A percentile compares a stretch with the other conserved stretches of the same genome.
phyloP scores from a whole-genome alignment of 768 basidiomycete genomes.

The Cystofilobasidium bisporidii region DNA sequence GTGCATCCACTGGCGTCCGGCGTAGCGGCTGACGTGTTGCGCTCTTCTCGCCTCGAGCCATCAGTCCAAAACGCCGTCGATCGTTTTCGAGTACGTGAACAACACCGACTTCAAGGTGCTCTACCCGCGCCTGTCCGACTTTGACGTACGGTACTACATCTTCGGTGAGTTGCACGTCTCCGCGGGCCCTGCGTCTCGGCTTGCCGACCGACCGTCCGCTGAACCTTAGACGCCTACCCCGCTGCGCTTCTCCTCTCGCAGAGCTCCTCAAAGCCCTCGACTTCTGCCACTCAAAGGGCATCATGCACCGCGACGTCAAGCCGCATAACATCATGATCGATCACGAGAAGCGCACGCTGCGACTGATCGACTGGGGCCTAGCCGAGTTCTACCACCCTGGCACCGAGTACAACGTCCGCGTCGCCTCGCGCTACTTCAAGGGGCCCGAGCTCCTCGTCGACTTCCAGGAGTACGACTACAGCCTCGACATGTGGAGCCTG shows the following conservation, averaged over 20 bases:
- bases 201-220: too few species aligned
- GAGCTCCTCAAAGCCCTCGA: constrained; percentile 56
- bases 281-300: constrained; percentile 95
- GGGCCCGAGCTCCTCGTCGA: constrained; percentile 93
- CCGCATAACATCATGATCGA: constrained; percentile 99
- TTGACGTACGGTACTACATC: constrained; percentile 94
- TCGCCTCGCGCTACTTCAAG: constrained; percentile 95
- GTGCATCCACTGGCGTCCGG: too few species aligned
- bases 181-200: too few species aligned
- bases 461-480: constrained; percentile 97
- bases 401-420: constrained; percentile 95
- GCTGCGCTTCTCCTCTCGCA: neutral
- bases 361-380: constrained; percentile 96
- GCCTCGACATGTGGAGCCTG: constrained; percentile 96
- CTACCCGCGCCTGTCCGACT: constrained; percentile 90
- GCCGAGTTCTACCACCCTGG: constrained; percentile 90
- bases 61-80: constrained; percentile 88
- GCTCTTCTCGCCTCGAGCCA: neutral
- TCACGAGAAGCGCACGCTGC: constrained; percentile 90
- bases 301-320: constrained; percentile 98
- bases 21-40: too few species aligned
- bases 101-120: constrained; percentile 96
- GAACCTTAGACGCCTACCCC: neutral
- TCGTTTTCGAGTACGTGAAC: constrained; percentile 95
- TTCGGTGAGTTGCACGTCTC: constrained; percentile 43